A percentile compares a stretch with the other conserved stretches of the same genome.
Conservation (phyloP, 306 rosid species). For the Vachellia collinsii region DNA sequence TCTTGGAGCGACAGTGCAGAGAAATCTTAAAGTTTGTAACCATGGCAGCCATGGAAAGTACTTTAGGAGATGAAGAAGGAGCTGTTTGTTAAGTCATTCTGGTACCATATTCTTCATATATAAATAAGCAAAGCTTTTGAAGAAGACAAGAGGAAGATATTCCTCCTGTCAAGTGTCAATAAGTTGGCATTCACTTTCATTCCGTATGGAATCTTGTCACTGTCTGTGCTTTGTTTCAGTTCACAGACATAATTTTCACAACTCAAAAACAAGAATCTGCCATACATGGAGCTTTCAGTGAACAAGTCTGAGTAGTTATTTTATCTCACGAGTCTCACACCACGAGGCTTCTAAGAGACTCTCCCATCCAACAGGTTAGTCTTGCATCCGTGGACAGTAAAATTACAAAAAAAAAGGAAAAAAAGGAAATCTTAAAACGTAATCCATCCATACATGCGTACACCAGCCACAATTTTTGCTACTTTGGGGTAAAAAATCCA, state of each 20-base stretch:
- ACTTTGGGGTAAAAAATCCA: too few relatives aligned
- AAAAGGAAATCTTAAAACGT: too few relatives aligned
- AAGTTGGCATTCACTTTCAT: conserved; percentile 37
- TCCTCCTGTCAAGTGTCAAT: conserved; percentile 26
- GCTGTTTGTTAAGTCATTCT: not conserved
- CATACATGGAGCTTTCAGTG: conserved; percentile 15
- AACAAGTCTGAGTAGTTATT: not conserved
- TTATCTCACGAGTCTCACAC: not conserved
- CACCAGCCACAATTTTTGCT: too few relatives aligned
- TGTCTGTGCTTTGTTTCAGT: conserved; percentile 37
- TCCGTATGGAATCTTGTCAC: conserved; percentile 22
- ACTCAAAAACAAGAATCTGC: conserved; percentile 33
- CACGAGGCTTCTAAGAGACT: too few relatives aligned
- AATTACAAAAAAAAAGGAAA: too few relatives aligned
- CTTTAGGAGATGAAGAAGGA: not conserved
- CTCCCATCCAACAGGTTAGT: too few relatives aligned
- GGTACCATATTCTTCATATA: conserved; percentile 27
- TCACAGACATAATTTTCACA: conserved; percentile 34
- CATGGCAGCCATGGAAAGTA: conserved; percentile 2
- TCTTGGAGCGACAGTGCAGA: conserved; percentile 30
- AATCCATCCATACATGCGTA: too few relatives aligned
- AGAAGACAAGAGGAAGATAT: conserved; percentile 43
- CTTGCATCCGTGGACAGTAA: too few relatives aligned
- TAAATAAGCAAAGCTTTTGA: conserved; percentile 19
- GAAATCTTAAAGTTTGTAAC: conserved; percentile 29